phyloP scores from a whole-genome alignment of 805 yeast genomes.

The Saccharomycopsis sp. region DNA sequence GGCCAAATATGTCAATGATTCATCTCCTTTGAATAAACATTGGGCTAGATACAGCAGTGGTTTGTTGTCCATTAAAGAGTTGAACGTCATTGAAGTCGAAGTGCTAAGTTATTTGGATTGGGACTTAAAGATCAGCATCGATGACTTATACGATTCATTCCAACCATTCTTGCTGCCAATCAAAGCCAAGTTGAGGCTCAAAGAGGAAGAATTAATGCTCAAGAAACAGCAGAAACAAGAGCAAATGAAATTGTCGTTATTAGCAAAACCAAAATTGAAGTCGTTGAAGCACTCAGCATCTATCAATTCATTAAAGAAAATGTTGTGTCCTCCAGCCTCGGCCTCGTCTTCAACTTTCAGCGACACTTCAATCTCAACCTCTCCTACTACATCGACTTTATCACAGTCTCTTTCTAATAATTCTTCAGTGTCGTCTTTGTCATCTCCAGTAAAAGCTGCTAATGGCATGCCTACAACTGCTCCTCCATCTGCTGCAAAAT shows the following conservation, averaged over 20 bases:
- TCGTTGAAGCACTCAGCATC: conserved; percentile 18
- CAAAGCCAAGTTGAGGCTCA: conserved; percentile 38
- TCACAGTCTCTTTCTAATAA: conserved; percentile 15
- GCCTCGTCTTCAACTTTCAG: conserved; percentile 20
- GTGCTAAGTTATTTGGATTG: conserved; percentile 60
- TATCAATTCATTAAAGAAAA: conserved; percentile 14
- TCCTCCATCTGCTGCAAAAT: not conserved
- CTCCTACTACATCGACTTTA: conserved; percentile 23
- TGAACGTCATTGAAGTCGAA: conserved; percentile 78
- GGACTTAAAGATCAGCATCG: conserved; percentile 61
- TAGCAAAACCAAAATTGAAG: conserved; percentile 18
- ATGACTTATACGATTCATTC: conserved; percentile 61
- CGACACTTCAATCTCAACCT: conserved; percentile 14
- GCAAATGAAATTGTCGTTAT: conserved; percentile 8
- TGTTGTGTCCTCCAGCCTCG: conserved; percentile 16
- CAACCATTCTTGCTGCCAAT: conserved; percentile 73
- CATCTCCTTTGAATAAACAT: conserved; percentile 69
- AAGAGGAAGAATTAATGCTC: conserved; percentile 12
- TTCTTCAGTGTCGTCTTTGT: conserved; percentile 8
- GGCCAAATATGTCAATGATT: conserved; percentile 70
- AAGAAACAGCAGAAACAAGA: conserved; percentile 15
- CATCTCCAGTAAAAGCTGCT: conserved; percentile 14
- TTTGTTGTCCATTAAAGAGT: conserved; percentile 57
- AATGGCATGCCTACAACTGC: conserved; percentile 1
- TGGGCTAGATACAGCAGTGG: conserved; percentile 81